Evolutionary conservation across 108 stramenopile genomes (phyloP).

Genomic region (Skeletonema grethae): DNA sequence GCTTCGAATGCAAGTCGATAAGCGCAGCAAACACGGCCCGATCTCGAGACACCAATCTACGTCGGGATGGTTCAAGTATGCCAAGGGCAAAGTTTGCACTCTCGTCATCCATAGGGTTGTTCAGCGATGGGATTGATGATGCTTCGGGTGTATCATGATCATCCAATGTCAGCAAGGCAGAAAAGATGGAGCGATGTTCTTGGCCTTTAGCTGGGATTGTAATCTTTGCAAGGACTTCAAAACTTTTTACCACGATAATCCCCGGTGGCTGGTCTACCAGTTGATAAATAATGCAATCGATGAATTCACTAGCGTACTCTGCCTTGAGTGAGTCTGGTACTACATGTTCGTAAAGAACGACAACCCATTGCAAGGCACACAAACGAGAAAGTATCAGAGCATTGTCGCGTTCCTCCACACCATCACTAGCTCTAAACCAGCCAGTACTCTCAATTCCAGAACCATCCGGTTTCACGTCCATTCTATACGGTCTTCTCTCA

Average conservation of each 20-base stretch:
- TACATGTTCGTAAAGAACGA: conserved; percentile 83
- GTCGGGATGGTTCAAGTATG: conserved; percentile 55
- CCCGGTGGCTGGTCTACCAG: conserved; percentile 81
- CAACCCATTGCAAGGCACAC: conserved; percentile 86
- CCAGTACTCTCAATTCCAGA: conserved; percentile 84
- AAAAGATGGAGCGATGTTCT: conserved; percentile 23
- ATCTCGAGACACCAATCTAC: conserved; percentile 67
- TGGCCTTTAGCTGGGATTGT: conserved; percentile 75
- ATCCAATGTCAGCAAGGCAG: conserved; percentile 15
- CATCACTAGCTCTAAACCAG: conserved; percentile 77
- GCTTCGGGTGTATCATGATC: conserved; percentile 10
- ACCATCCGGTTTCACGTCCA: conserved; percentile 86
- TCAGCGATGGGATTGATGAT: conserved; percentile 18
- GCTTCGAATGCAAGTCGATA: conserved; percentile 70
- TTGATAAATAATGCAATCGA: conserved; percentile 83
- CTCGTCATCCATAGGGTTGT: conserved; percentile 62
- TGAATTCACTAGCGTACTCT: conserved; percentile 86
- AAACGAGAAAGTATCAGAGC: conserved; percentile 78
- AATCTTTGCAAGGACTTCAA: conserved; percentile 84
- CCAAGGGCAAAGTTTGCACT: conserved; percentile 74
- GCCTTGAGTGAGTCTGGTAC: conserved; percentile 84
- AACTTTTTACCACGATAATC: conserved; percentile 80
- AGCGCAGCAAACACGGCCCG: conserved; percentile 78
- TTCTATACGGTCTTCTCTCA: conserved; percentile 80
- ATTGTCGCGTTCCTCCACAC: conserved; percentile 50